A percentile compares a stretch with the other conserved stretches of the same genome.
Evolutionary conservation across 148 eudicot genomes (phyloP).

Genomic region (Chenopodium berlandieri): DNA sequence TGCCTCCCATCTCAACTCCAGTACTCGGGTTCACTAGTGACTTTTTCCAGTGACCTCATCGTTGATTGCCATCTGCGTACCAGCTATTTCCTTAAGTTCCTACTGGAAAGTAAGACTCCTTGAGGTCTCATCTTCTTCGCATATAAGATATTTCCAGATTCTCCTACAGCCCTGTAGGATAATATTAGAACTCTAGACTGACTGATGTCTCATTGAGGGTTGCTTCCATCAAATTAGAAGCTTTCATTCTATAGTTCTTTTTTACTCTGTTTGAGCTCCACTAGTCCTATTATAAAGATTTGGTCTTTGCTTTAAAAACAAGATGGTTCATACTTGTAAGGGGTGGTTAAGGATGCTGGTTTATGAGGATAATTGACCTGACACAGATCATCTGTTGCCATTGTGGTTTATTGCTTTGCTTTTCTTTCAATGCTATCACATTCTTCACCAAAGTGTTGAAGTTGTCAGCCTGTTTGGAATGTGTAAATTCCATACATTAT

Average conservation of each 20-base stretch:
- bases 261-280: background rate
- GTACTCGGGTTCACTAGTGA: background rate
- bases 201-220: background rate
- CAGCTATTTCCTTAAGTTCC: background rate
- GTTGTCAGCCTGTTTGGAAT: background rate
- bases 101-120: background rate
- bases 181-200: background rate
- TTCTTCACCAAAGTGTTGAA: background rate
- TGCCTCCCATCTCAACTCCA: background rate
- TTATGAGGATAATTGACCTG: too few species aligned
- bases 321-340: background rate
- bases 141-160: background rate
- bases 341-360: background rate
- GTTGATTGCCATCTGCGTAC: background rate
- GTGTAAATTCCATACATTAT: background rate
- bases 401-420: background rate
- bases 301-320: background rate
- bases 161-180: background rate
- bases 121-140: background rate
- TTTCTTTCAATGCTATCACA: background rate
- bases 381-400: too few species aligned
- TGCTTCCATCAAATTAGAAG: background rate
- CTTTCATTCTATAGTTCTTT: background rate
- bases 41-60: background rate
- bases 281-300: background rate